A percentile compares a stretch with the other conserved stretches of the same genome.
These are phyloP conservation scores for Hypoxylon intermedium DNA, from an alignment of 495 filamentous ascomycete genomes.

Conservation along the genomic window DNA sequence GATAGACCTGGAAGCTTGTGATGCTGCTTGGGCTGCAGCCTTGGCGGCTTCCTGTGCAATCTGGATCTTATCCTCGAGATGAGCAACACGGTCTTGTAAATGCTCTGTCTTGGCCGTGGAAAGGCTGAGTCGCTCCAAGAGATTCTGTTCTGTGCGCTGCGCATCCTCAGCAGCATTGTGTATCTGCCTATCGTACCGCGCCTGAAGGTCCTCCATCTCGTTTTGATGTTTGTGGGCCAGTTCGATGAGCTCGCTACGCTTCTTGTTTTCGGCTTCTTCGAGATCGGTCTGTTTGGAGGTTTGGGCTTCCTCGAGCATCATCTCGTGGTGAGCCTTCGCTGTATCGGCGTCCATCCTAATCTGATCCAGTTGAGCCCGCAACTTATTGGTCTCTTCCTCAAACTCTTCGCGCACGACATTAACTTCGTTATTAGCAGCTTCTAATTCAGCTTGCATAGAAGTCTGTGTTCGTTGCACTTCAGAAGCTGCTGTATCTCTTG, in stretches of 20 bases:
- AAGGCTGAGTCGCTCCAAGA: constrained; percentile 73
- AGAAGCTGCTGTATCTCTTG: constrained; percentile 73
- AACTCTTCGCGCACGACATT: constrained; percentile 79
- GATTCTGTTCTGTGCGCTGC: constrained; percentile 69
- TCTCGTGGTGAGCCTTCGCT: constrained; percentile 72
- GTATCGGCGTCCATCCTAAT: constrained; percentile 76
- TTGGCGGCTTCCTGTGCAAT: constrained; percentile 89
- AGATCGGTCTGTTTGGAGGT: constrained; percentile 68
- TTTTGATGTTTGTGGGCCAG: constrained; percentile 74
- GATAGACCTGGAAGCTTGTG: constrained; percentile 77
- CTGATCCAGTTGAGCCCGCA: constrained; percentile 74
- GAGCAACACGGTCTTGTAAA: constrained; percentile 77
- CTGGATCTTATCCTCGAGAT: constrained; percentile 88
- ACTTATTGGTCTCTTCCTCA: constrained; percentile 71
- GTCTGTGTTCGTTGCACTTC: constrained; percentile 81
- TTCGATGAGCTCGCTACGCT: constrained; percentile 66
- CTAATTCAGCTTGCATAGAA: constrained; percentile 80
- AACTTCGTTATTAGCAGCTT: constrained; percentile 80
- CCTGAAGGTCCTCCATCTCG: constrained; percentile 67
- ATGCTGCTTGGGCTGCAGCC: constrained; percentile 86
- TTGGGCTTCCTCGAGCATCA: constrained; percentile 77
- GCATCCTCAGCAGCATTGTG: constrained; percentile 75
- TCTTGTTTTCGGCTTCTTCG: constrained; percentile 66
- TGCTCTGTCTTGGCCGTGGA: constrained; percentile 80
- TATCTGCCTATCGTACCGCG: constrained; percentile 76